phyloP scores from a whole-genome alignment of 345 rosid species.

The Gossypioides kirkii region DNA sequence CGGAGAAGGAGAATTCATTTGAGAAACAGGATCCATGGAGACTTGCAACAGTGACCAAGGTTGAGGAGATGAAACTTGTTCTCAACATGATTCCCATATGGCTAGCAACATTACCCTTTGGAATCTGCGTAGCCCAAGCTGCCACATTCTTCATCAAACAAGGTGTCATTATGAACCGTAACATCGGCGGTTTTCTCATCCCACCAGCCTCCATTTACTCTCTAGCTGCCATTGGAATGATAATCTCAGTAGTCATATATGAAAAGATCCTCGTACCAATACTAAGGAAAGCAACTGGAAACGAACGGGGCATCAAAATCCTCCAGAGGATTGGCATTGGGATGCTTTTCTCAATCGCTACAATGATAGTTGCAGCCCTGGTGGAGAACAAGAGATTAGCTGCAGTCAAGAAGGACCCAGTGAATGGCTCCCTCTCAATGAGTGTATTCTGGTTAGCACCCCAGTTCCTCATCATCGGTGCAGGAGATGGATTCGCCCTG shows the following conservation, averaged over 20 bases:
- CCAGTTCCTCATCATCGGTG: conserved; percentile 62
- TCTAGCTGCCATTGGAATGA: conserved; percentile 53
- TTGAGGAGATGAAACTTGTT: conserved; percentile 83
- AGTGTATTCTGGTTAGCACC: conserved; percentile 87
- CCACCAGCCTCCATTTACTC: conserved; percentile 58
- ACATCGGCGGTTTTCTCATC: conserved; percentile 37
- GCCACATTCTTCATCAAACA: conserved; percentile 95
- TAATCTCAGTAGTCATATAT: conserved; percentile 41
- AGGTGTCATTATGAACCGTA: conserved; percentile 42
- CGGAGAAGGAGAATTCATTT: conserved; percentile 26
- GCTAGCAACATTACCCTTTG: conserved; percentile 72
- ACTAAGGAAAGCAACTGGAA: conserved; percentile 40
- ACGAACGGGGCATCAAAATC: conserved; percentile 71
- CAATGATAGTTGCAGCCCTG: conserved; percentile 69
- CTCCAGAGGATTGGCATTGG: conserved; percentile 92
- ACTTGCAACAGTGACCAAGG: conserved; percentile 71
- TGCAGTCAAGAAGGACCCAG: conserved; percentile 27
- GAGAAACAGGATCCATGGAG: conserved; percentile 64
- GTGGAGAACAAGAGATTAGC: conserved; percentile 59
- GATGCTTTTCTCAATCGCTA: conserved; percentile 57
- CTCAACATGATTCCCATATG: conserved; percentile 89
- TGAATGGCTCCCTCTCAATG: conserved; percentile 48
- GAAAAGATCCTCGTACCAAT: conserved; percentile 54
- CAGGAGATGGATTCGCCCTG: conserved; percentile 70
- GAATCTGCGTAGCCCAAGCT: conserved; percentile 64